Evolutionary conservation across 306 rosid genomes (phyloP).

Genomic region (Citrullus colocynthis): DNA sequence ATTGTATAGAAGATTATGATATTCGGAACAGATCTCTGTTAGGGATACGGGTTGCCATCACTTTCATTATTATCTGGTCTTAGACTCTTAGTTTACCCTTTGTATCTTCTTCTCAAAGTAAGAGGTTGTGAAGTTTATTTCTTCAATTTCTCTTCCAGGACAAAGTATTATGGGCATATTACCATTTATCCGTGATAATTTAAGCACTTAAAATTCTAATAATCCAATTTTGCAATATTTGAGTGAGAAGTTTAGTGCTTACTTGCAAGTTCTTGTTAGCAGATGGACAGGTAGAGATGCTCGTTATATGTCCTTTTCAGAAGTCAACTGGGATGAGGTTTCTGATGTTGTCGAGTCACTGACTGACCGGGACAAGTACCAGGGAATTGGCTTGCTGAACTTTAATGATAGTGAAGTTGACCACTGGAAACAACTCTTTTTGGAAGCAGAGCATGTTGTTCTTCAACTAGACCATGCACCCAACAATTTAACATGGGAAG

Average conservation of each 20-base stretch:
- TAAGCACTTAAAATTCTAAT: neutral
- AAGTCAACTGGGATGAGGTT: constrained; percentile 61
- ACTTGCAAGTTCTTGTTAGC: constrained; percentile 31
- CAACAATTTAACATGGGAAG: constrained; percentile 53
- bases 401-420: constrained; percentile 59
- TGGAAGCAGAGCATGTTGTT: constrained; percentile 49
- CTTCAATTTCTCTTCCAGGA: neutral
- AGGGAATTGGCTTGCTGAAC: constrained; percentile 72
- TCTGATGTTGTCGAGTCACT: constrained; percentile 32
- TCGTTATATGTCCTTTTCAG: constrained; percentile 36
- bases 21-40: neutral
- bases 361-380: constrained; percentile 37
- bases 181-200: neutral
- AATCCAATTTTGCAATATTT: neutral
- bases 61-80: neutral
- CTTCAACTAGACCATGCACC: constrained; percentile 37
- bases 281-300: constrained; percentile 31
- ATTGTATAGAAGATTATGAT: neutral
- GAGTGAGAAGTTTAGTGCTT: neutral
- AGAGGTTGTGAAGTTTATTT: neutral
- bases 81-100: neutral
- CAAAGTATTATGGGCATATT: neutral
- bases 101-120: neutral
- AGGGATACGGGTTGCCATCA: neutral
- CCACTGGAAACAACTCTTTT: constrained; percentile 56